These are phyloP conservation scores for Linderina pennispora DNA, from an alignment of 192 early-diverging fungal species.

Conservation along the genomic window DNA sequence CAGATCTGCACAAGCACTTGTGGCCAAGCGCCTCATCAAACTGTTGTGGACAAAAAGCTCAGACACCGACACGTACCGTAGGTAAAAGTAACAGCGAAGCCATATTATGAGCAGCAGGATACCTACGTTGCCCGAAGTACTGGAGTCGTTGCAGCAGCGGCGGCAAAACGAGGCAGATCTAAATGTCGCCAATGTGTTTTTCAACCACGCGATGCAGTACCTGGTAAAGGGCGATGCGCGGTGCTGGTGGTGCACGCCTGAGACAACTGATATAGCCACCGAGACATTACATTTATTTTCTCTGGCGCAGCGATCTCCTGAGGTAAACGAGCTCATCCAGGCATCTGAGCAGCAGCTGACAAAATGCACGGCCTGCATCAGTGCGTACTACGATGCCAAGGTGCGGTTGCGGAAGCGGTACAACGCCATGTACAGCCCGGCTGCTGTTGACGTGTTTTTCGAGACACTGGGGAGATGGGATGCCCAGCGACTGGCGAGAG, in stretches of 20 bases:
- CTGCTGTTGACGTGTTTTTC: conserved; percentile 14
- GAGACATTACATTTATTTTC: conserved; percentile 45
- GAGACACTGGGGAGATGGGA: conserved; percentile 24
- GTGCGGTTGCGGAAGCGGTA: conserved; percentile 10
- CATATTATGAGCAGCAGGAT: not conserved
- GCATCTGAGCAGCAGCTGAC: conserved; percentile 23
- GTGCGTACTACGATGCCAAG: conserved; percentile 32
- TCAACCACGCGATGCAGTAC: conserved; percentile 14
- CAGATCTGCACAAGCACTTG: too few relatives aligned
- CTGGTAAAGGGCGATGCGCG: conserved; percentile 31
- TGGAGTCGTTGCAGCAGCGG: conserved; percentile 7
- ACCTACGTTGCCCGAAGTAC: conserved; percentile 9
- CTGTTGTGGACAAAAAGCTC: too few relatives aligned
- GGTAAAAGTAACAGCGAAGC: too few relatives aligned
- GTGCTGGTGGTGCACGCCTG: conserved; percentile 44
- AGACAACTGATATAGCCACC: conserved; percentile 14
- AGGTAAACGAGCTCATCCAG: conserved; percentile 7
- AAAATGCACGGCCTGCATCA: conserved; percentile 33
- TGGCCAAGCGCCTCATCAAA: too few relatives aligned
- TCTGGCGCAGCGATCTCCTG: conserved; percentile 8
- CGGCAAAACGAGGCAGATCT: conserved; percentile 3
- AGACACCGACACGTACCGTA: too few relatives aligned
- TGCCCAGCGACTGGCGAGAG: conserved; percentile 14
- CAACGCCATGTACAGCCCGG: conserved; percentile 10
- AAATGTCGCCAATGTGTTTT: conserved; percentile 8